phyloP scores from a whole-genome alignment of 495 filamentous ascomycete genomes.

The Penicillium manginii region DNA sequence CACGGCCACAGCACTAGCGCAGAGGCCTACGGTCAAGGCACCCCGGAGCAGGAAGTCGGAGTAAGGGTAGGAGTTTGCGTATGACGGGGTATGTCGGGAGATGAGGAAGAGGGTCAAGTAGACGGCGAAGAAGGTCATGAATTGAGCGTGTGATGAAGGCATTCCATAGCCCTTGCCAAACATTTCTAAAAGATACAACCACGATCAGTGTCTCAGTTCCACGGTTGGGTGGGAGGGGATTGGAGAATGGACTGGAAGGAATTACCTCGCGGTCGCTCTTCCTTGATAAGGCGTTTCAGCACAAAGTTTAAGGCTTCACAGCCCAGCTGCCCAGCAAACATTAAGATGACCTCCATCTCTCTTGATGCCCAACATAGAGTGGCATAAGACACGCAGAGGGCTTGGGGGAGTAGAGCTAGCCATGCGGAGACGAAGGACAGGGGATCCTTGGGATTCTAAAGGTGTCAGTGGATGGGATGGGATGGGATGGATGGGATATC shows the following conservation, averaged over 20 bases:
- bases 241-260: conserved; percentile 9
- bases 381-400: conserved; percentile 83
- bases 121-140: conserved; percentile 85
- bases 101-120: conserved; percentile 82
- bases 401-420: conserved; percentile 91
- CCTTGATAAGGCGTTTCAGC: conserved; percentile 88
- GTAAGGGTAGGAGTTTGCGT: conserved; percentile 42
- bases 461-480: conserved; percentile 21
- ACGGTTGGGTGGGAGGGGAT: neutral
- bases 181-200: conserved; percentile 59
- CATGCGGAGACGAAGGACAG: conserved; percentile 87
- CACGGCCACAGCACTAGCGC: conserved; percentile 67
- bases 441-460: conserved; percentile 84
- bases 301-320: conserved; percentile 94
- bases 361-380: conserved; percentile 88
- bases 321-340: conserved; percentile 88
- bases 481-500: neutral
- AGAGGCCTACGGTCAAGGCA: conserved; percentile 57
- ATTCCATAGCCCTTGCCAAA: conserved; percentile 95
- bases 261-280: conserved; percentile 80
- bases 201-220: neutral
- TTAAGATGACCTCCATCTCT: conserved; percentile 85
- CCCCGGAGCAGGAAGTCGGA: conserved; percentile 61
- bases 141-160: conserved; percentile 98
- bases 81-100: conserved; percentile 69